Base-by-base conservation (phyloP, 2,329 filamentous ascomycete genomes). In the Aspergillus neoniger region DNA sequence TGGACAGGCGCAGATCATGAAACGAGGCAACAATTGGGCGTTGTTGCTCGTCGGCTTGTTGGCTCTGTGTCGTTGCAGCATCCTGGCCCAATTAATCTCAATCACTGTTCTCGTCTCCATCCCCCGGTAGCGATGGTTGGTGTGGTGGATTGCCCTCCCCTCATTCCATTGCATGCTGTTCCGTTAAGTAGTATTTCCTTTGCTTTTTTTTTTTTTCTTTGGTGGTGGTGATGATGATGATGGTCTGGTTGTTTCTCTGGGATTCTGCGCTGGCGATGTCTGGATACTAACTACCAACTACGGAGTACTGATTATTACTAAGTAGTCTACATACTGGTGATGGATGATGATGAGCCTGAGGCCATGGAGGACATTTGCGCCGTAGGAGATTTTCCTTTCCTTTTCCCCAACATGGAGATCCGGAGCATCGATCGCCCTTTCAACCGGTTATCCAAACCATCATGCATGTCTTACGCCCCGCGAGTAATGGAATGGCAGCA, bases 1-100 rank as follows among this genome's bases (percentile, higher is more conserved):
- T 67, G 63, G 67, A 69, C 67, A 66, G 60, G 65, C 66, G 67
- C 64, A 68, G 68, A 70, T 69, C 65, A 68, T 65, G 62, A 68
- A 69, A 69, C 65, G 63, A 67, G 59, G 57, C 62, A 66, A 54
- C 63, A 67, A 68, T 69, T 67, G 64, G 65, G 62, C 57, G 62
- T 51, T 48, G 66, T 65, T 63, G 58, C 65, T 57, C 58, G 54
- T 59, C 63, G 61, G 57, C 57, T 58, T 58, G 49, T 53, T 63
- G 59, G 58, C 55, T 55, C 52, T 61, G 38, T 23, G 23, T 32
- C 47, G n/a, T 17, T 17, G 25, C 23, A 59, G 44, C 48, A 56
- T 53, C 56, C 57, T 53, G n/a, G 44, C 25, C 47, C 55, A 50
- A 49, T 57, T 4, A 23, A 36, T 36, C 32, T 36, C 32, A 36